phyloP scores from a whole-genome alignment of 2,329 filamentous ascomycete species.

The Xylariaceae sp. region DNA sequence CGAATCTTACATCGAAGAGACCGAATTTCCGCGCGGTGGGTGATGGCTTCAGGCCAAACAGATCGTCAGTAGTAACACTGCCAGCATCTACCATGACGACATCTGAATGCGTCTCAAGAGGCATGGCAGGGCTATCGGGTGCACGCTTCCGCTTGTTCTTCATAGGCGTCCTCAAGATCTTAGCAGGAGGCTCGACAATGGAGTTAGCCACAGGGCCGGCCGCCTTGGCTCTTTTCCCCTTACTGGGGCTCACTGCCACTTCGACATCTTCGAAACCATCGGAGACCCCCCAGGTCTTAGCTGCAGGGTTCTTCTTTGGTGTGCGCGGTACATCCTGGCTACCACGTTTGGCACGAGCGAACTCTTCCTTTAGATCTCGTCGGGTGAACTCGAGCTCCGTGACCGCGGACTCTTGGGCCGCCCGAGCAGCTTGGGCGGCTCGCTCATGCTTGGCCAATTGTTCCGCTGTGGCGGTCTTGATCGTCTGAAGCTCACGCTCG shows the following conservation, averaged over 20 bases:
- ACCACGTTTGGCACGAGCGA: slow-evolving; percentile 41
- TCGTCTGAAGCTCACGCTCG: slow-evolving; percentile 54
- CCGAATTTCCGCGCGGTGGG: slow-evolving; percentile 16
- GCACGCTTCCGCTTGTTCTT: slow-evolving; percentile 66
- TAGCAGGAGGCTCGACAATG: slow-evolving; percentile 38
- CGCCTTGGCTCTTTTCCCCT: slow-evolving; percentile 41
- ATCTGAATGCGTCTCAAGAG: slow-evolving; percentile 49
- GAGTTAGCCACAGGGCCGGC: slow-evolving; percentile 40
- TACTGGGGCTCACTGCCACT: slow-evolving; percentile 49
- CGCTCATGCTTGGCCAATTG: slow-evolving; percentile 58
- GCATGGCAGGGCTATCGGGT: slow-evolving; percentile 61
- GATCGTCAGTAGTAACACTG: slow-evolving; percentile 5
- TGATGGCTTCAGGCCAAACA: slow-evolving; percentile 13
- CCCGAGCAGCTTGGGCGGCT: slow-evolving; percentile 58
- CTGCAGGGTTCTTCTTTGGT: slow-evolving; percentile 53
- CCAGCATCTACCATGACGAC: slow-evolving; percentile 34
- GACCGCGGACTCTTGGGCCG: slow-evolving; percentile 58
- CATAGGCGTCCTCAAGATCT: slow-evolving; percentile 48
- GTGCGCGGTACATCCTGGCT: slow-evolving; percentile 42
- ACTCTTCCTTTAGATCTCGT: slow-evolving; percentile 62
- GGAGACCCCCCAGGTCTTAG: slow-evolving; percentile 53
- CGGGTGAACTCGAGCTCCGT: slow-evolving; percentile 69
- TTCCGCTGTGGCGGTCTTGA: slow-evolving; percentile 60
- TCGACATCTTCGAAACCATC: slow-evolving; percentile 74
- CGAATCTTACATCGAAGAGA: slow-evolving; percentile 43